Percentiles rank a stretch among this genome's conserved stretches.
Conservation (phyloP, 306 rosid species). For the Senna siamea region DNA sequence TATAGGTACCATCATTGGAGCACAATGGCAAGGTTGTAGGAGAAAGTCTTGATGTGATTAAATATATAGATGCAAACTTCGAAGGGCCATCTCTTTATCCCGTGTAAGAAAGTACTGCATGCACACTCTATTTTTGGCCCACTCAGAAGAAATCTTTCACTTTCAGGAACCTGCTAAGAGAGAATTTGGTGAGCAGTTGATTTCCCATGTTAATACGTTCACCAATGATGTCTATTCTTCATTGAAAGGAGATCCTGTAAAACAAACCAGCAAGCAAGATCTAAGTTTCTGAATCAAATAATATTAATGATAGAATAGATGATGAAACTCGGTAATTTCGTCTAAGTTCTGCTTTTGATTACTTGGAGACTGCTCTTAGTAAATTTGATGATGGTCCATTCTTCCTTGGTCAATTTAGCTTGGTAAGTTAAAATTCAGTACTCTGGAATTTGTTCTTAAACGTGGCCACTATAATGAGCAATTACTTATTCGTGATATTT, state of each 20-base stretch:
- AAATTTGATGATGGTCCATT: slow-evolving; percentile 65
- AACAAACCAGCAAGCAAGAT: slow-evolving; percentile 47
- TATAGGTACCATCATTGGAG: slow-evolving; percentile 72
- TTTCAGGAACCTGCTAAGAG: slow-evolving; percentile 69
- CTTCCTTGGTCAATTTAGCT: slow-evolving; percentile 60
- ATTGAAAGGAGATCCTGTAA: slow-evolving; percentile 45
- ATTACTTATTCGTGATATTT: too few species aligned
- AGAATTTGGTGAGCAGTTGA: slow-evolving; percentile 64
- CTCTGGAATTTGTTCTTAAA: too few species aligned
- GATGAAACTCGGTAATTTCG: not conserved
- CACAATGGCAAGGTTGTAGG: slow-evolving; percentile 63
- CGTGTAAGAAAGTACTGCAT: slow-evolving; percentile 43
- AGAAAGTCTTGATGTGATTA: slow-evolving; percentile 69
- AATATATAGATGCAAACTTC: slow-evolving; percentile 54
- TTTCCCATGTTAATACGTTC: slow-evolving; percentile 56
- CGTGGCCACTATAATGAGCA: too few species aligned
- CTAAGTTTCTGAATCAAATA: not conserved
- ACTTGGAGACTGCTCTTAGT: slow-evolving; percentile 56
- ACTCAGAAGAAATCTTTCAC: too few species aligned
- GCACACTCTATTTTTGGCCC: not conserved
- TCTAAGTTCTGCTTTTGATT: slow-evolving; percentile 61
- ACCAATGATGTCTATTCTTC: slow-evolving; percentile 35
- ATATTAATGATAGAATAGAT: too few species aligned
- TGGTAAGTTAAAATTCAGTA: slow-evolving; percentile 40
- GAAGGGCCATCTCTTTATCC: slow-evolving; percentile 61